Evolutionary conservation across 768 basidiomycete species (phyloP).

Genomic region (Lactarius indigo): DNA sequence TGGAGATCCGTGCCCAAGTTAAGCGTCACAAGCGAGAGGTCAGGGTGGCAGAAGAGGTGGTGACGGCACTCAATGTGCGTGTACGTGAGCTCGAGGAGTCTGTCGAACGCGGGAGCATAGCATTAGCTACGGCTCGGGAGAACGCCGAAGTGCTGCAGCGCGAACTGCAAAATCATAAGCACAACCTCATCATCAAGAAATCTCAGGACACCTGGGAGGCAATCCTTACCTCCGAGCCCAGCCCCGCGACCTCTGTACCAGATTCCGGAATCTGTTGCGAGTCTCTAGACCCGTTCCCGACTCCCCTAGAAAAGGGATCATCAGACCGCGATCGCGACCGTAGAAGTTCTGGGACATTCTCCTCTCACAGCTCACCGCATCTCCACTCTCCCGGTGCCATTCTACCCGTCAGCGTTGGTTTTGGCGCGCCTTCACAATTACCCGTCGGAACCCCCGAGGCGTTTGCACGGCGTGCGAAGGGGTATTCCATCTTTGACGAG

Average conservation of each 20-base stretch:
- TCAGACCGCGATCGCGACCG: constrained; percentile 14
- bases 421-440: constrained; percentile 27
- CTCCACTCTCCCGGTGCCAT: constrained; percentile 22
- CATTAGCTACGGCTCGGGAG: constrained; percentile 55
- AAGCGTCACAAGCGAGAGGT: constrained; percentile 42
- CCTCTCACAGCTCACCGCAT: constrained; percentile 13
- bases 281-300: constrained; percentile 17
- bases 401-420: constrained; percentile 16
- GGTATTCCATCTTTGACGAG: constrained; percentile 42
- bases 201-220: constrained; percentile 26
- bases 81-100: constrained; percentile 73
- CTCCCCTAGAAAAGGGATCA: constrained; percentile 24
- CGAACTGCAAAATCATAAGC: constrained; percentile 33
- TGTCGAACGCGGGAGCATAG: constrained; percentile 59
- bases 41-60: constrained; percentile 47
- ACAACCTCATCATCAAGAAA: constrained; percentile 32
- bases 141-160: constrained; percentile 47
- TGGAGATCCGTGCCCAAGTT: constrained; percentile 40
- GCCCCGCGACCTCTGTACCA: constrained; percentile 14
- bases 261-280: constrained; percentile 10
- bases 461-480: constrained; percentile 34
- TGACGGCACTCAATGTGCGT: constrained; percentile 49
- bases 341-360: constrained; percentile 6
- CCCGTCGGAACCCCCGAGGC: constrained; percentile 20
- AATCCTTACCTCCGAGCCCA: constrained; percentile 21